phyloP scores from a whole-genome alignment of 2,329 filamentous ascomycete species.

The Chrysoporthe puriensis region DNA sequence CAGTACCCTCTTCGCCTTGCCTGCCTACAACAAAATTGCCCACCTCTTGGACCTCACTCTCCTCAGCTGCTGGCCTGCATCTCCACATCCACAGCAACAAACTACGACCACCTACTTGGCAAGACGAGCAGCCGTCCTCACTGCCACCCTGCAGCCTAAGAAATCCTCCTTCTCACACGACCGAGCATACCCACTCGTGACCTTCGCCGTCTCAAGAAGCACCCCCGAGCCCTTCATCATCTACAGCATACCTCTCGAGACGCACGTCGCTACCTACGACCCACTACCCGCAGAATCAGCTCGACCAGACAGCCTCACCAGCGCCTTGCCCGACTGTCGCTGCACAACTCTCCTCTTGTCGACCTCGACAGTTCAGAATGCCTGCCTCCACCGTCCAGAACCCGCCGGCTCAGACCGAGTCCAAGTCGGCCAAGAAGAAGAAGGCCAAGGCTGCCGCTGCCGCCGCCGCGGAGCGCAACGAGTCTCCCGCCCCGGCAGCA shows the following conservation, averaged over 20 bases:
- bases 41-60: slow-evolving; percentile 56
- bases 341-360: slow-evolving; percentile 13
- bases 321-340: slow-evolving; percentile 7
- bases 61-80: background rate
- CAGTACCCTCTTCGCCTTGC: slow-evolving; percentile 4
- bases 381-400: slow-evolving; percentile 66
- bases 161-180: background rate
- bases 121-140: slow-evolving; percentile 3
- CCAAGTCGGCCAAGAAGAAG: slow-evolving; percentile 73
- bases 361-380: slow-evolving; percentile 51
- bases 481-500: slow-evolving; percentile 58
- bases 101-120: slow-evolving; percentile 21
- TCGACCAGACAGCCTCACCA: slow-evolving; percentile 11
- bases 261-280: background rate
- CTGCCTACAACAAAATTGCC: slow-evolving; percentile 24
- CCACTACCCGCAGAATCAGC: slow-evolving; percentile 8
- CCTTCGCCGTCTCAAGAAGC: background rate
- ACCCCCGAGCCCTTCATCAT: background rate
- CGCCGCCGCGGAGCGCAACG: slow-evolving; percentile 47
- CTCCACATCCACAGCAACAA: slow-evolving; percentile 15
- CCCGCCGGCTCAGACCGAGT: slow-evolving; percentile 62
- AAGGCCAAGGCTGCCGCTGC: slow-evolving; percentile 53
- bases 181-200: background rate
- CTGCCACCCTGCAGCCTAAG: slow-evolving; percentile 14
- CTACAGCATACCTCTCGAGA: background rate